Evolutionary conservation across 352 stramenopile genomes (phyloP).

Genomic region (Phytophthora pini): DNA sequence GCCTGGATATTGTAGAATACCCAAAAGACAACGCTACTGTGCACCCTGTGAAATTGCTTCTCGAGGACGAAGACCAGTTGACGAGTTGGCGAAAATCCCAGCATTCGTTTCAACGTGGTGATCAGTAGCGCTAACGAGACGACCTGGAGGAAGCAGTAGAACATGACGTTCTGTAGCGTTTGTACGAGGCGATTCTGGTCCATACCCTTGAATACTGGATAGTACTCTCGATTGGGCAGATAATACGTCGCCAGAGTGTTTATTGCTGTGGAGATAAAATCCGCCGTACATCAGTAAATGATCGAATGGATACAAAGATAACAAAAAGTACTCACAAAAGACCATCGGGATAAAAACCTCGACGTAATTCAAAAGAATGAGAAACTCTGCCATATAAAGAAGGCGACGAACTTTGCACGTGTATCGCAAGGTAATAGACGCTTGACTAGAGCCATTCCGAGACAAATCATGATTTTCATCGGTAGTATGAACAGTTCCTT

Average conservation of each 20-base stretch:
- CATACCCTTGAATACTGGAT: conserved; percentile 33
- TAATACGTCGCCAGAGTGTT: conserved; percentile 35
- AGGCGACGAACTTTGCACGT: conserved; percentile 2
- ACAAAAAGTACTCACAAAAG: conserved; percentile 23
- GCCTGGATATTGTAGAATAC: conserved; percentile 40
- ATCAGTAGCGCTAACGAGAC: conserved; percentile 40
- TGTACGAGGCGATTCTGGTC: conserved; percentile 10
- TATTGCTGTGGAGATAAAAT: conserved; percentile 19
- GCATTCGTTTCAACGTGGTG: conserved; percentile 27
- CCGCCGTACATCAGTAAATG: neutral
- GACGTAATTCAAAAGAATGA: conserved; percentile 37
- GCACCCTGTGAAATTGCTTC: conserved; percentile 32
- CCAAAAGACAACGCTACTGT: conserved; percentile 45
- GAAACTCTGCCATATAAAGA: conserved; percentile 31
- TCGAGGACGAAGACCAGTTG: conserved; percentile 52
- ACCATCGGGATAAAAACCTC: conserved; percentile 37
- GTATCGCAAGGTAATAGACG: conserved; percentile 1
- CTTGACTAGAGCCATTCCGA: neutral
- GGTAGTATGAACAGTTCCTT: neutral
- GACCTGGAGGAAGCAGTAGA: conserved; percentile 48
- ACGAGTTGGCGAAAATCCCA: conserved; percentile 33
- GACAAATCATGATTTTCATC: neutral
- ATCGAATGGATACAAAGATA: neutral
- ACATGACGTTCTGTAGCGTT: conserved; percentile 40
- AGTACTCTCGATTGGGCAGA: conserved; percentile 45